These are phyloP conservation scores for Didymosphaeria variabile DNA, from an alignment of 2,329 filamentous ascomycete genomes.

Conservation along the genomic window DNA sequence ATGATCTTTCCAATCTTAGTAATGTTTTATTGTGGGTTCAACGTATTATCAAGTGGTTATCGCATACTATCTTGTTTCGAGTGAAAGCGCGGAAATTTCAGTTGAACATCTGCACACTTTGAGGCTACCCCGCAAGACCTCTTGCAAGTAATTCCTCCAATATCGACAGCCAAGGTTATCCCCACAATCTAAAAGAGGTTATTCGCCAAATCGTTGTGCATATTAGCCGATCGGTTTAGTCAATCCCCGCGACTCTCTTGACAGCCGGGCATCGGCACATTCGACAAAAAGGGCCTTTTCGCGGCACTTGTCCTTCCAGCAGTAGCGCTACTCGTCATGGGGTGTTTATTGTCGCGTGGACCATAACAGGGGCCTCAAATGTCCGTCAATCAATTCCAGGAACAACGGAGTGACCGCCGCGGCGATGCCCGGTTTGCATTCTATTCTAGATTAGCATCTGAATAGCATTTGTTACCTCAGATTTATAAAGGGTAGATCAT, in stretches of 20 bases:
- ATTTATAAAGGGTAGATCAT: not conserved
- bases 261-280: constrained; percentile 13
- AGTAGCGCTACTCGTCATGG: constrained; percentile 4
- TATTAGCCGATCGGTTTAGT: constrained; percentile 15
- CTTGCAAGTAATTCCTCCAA: constrained; percentile 11
- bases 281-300: not conserved
- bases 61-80: not conserved
- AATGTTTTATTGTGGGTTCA: not conserved
- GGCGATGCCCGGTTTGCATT: not conserved
- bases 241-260: constrained; percentile 4
- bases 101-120: not conserved
- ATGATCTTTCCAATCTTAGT: not conserved
- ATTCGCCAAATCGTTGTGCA: constrained; percentile 1
- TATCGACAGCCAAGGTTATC: constrained; percentile 10
- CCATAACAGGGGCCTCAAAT: not conserved
- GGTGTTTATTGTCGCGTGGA: constrained; percentile 2
- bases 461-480: not conserved
- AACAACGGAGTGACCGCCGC: not conserved
- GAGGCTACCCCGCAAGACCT: constrained; percentile 5
- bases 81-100: not conserved
- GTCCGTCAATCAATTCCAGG: constrained; percentile 17
- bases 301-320: not conserved
- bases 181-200: constrained; percentile 7
- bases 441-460: constrained; percentile 13
- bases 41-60: not conserved